These are phyloP conservation scores for Fistulina hepatica DNA, from an alignment of 1,284 basidiomycete species.

Conservation along the genomic window DNA sequence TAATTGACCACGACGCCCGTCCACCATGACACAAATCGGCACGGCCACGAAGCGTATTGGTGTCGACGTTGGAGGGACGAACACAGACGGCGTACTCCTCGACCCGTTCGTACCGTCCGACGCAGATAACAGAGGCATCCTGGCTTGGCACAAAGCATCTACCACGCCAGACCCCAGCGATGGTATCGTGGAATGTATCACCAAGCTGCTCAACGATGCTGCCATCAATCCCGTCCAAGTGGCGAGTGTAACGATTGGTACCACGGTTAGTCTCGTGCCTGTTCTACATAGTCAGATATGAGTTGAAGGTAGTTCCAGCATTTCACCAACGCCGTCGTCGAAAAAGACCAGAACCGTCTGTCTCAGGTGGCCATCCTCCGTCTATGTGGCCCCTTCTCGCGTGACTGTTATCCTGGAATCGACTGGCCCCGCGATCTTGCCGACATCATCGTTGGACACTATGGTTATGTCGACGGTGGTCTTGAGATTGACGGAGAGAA, in stretches of 20 bases:
- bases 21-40: no score
- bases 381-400: conserved; percentile 37
- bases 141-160: conserved; percentile 26
- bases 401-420: conserved; percentile 28
- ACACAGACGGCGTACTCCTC: conserved; percentile 29
- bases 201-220: conserved; percentile 19
- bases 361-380: conserved; percentile 44
- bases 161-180: conserved; percentile 26
- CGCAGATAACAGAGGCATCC: conserved; percentile 18
- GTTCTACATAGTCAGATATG: neutral
- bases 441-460: conserved; percentile 16
- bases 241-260: conserved; percentile 27
- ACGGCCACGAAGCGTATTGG: conserved; percentile 19
- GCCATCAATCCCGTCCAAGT: conserved; percentile 16
- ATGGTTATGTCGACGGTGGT: conserved; percentile 28
- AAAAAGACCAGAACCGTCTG: conserved; percentile 34
- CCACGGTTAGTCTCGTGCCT: conserved; percentile 24
- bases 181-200: conserved; percentile 26
- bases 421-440: conserved; percentile 26
- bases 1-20: no score
- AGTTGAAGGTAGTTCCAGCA: conserved; percentile 16
- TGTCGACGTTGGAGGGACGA: conserved; percentile 30
- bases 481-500: conserved; percentile 41
- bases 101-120: conserved; percentile 14
- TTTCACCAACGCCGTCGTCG: conserved; percentile 46